Base-by-base conservation (phyloP, 768 basidiomycete species). In the Guyanaporus albipodus region DNA sequence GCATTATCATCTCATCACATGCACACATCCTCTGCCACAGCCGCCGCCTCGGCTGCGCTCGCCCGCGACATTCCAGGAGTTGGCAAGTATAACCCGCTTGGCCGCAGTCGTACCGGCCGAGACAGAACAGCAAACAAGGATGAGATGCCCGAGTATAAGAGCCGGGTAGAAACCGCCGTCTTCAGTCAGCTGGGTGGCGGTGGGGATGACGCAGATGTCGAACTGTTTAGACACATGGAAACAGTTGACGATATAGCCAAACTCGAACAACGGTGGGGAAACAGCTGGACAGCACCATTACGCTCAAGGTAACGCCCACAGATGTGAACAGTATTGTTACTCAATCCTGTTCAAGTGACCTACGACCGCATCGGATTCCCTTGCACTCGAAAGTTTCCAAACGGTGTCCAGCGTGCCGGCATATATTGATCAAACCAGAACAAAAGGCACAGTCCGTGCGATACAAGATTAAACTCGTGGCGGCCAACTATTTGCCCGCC, bases 401-500 rank as follows among this genome's bases (percentile, higher is more conserved):
- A 68, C 90, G 96, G 4, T 99, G 96, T 70, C 86, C 92, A 12
- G 77, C 76, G 2, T 99, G 96, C 63, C 84, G 89, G 15, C 95
- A 98, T 66, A 96, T 98, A 56, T 79, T 99, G 52, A 96, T 97
- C 69, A 96, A 97, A 64, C 96, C 96, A 4, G 96, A 99, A 64
- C 88, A 94, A 61, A 99, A 99, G 63, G 87, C 93, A 0, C 91
- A 92, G 56, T 92, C 90, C 15, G 86, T 89, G 29, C 82, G 91
- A 15, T 97, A 85, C 76, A 97, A 97, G 70, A 97, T 99, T 69
- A 98, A 98, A 67, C 83, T 98, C 41, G 90, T 95, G 46, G 96
- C 95, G 0, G 82, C 90, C 23, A 95, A 88, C 63, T 98, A 98
- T 67, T 74, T 99, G 14, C 96, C 96, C 1, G 79, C 85, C 3